Conservation (phyloP, 1,284 basidiomycete genomes). For the Ceratobasidium theobromae region DNA sequence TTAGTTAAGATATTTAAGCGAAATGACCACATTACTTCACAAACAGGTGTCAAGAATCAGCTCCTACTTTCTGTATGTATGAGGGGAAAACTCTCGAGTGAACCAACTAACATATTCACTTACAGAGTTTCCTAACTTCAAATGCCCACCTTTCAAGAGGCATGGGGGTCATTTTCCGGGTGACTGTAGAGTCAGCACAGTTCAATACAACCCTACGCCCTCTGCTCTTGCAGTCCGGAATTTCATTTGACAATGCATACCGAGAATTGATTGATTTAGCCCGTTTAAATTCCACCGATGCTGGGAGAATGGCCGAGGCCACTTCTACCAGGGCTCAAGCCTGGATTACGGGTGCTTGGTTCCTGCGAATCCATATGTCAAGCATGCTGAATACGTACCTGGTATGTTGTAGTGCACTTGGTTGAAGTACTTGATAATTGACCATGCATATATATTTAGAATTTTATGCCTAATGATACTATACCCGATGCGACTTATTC, state of each 20-base stretch:
- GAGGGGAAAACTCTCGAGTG: background rate
- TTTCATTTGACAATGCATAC: background rate
- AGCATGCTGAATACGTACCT: background rate
- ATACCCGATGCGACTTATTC: background rate
- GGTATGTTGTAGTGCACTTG: background rate
- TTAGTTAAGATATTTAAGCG: background rate
- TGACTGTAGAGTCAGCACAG: background rate
- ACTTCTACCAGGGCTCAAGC: background rate
- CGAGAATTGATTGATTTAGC: background rate
- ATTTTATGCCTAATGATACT: slow-evolving; percentile 13
- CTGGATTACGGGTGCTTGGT: background rate
- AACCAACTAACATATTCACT: background rate
- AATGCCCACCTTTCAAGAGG: background rate
- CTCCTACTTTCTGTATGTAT: slow-evolving; percentile 17
- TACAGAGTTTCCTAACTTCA: slow-evolving; percentile 17
- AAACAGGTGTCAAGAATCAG: slow-evolving; percentile 27
- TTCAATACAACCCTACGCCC: background rate
- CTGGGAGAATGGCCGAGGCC: background rate
- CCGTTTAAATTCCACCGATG: background rate
- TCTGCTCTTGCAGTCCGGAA: background rate
- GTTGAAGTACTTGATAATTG: background rate
- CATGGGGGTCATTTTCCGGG: no score
- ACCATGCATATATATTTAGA: background rate
- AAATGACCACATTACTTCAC: background rate
- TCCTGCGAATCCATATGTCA: background rate